phyloP scores from a whole-genome alignment of 2,329 filamentous ascomycete species.

The Monilinia polystroma region DNA sequence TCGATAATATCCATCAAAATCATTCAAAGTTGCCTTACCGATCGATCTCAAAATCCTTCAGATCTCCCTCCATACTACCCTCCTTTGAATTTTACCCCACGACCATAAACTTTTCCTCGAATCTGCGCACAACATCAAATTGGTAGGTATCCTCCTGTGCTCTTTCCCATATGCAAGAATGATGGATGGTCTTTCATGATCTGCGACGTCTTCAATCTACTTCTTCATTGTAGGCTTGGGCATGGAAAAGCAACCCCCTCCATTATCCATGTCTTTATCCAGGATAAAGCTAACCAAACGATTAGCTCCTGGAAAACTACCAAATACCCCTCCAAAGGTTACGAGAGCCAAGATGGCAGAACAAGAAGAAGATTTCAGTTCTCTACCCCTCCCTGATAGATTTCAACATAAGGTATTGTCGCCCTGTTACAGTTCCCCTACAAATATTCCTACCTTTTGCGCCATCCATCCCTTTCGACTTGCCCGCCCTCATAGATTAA shows the following conservation, averaged over 20 bases:
- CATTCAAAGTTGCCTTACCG: no score
- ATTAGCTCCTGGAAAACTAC: constrained; percentile 27
- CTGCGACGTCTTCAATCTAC: constrained; percentile 28
- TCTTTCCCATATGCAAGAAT: constrained; percentile 8
- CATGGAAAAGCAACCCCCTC: constrained; percentile 30
- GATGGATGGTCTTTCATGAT: not conserved
- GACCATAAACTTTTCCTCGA: constrained; percentile 20
- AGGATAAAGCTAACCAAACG: constrained; percentile 36
- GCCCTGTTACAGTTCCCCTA: not conserved
- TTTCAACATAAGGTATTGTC: constrained; percentile 73
- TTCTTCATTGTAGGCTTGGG: constrained; percentile 20
- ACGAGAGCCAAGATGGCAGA: constrained; percentile 64
- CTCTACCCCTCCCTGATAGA: constrained; percentile 73
- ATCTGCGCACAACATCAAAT: constrained; percentile 15
- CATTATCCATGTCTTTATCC: constrained; percentile 25
- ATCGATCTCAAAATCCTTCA: no score
- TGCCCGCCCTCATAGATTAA: constrained; percentile 30
- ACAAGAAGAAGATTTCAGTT: constrained; percentile 77
- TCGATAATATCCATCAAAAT: no score
- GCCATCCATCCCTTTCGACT: not conserved
- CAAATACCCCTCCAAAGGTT: constrained; percentile 28
- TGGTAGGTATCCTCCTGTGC: constrained; percentile 18
- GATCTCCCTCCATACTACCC: not conserved
- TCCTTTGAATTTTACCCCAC: constrained; percentile 13
- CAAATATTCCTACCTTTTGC: not conserved